Conservation (phyloP, 495 filamentous ascomycete species). For the Recurvomyces mirabilis region DNA sequence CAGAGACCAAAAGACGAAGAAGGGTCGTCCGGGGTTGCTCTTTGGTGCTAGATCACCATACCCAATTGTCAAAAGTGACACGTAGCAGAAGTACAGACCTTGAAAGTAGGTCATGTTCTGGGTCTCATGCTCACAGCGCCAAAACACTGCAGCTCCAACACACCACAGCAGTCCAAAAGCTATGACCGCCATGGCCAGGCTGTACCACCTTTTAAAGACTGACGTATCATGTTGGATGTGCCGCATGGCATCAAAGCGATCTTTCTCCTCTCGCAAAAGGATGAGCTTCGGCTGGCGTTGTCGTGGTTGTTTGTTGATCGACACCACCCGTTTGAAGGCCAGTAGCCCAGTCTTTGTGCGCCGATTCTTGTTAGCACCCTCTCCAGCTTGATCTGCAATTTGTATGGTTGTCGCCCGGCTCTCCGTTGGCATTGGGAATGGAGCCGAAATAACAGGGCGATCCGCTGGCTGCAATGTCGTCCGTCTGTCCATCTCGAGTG, state of each 20-base stretch:
- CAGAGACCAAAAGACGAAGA: slow-evolving; percentile 38
- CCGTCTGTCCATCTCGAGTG: slow-evolving; percentile 23
- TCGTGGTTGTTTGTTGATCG: background rate
- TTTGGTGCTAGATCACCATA: slow-evolving; percentile 36
- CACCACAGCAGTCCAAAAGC: slow-evolving; percentile 35
- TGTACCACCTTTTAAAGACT: slow-evolving; percentile 33
- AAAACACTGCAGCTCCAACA: slow-evolving; percentile 35
- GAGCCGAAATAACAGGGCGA: slow-evolving; percentile 11
- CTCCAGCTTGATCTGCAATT: slow-evolving; percentile 5
- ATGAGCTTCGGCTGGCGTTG: slow-evolving; percentile 26
- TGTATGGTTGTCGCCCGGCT: slow-evolving; percentile 7
- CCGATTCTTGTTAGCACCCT: background rate
- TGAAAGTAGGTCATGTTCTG: slow-evolving; percentile 35
- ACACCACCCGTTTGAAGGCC: slow-evolving; percentile 5
- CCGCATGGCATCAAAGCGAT: slow-evolving; percentile 36
- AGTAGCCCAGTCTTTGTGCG: slow-evolving; percentile 3
- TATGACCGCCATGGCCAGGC: slow-evolving; percentile 26
- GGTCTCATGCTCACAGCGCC: slow-evolving; percentile 26
- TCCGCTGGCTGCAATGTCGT: slow-evolving; percentile 10
- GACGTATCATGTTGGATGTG: slow-evolving; percentile 28
- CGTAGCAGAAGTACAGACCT: slow-evolving; percentile 38
- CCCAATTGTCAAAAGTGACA: slow-evolving; percentile 32
- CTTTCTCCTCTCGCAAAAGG: slow-evolving; percentile 33
- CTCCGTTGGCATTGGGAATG: background rate
- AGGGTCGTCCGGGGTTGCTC: slow-evolving; percentile 32